Conservation (phyloP, 2,329 filamentous ascomycete species). For the Byssothecium circinans region DNA sequence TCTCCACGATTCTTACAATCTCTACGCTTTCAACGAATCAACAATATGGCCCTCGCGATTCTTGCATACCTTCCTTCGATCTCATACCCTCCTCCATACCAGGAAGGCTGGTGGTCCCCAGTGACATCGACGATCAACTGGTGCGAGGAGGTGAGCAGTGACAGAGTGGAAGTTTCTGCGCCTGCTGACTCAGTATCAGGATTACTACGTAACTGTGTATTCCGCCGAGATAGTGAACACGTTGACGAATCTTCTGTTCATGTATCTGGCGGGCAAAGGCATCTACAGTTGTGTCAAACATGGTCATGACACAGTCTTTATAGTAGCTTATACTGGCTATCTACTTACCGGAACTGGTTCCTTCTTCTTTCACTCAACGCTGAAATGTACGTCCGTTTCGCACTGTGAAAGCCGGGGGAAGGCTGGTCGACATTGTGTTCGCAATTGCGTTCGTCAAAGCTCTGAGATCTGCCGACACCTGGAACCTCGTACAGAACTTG, state of each 20-base stretch:
- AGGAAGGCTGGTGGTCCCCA: conserved; percentile 63
- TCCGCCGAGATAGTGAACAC: conserved; percentile 4
- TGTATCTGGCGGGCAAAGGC: conserved; percentile 2
- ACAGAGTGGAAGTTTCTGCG: background rate
- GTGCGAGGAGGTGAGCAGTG: conserved; percentile 3
- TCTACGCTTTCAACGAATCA: background rate
- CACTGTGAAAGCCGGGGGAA: no score
- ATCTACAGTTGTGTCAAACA: conserved; percentile 3
- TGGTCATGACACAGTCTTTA: conserved; percentile 1
- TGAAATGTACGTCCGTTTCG: conserved; percentile 3
- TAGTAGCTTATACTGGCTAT: background rate
- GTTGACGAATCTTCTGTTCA: conserved; percentile 3
- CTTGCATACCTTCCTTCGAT: conserved; percentile 47
- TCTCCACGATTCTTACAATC: background rate
- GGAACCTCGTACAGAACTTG: no score
- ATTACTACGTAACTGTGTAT: conserved; percentile 3
- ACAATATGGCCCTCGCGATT: conserved; percentile 33
- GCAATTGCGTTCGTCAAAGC: no score
- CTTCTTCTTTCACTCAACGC: conserved; percentile 5
- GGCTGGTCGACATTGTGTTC: no score
- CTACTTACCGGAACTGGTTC: background rate
- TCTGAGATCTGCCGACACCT: no score
- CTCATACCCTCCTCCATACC: conserved; percentile 54
- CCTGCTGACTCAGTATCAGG: background rate
- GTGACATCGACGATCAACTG: conserved; percentile 5